These are phyloP conservation scores for Carex pumila DNA, from an alignment of 176 grass and related monocot genomes.

Conservation along the genomic window DNA sequence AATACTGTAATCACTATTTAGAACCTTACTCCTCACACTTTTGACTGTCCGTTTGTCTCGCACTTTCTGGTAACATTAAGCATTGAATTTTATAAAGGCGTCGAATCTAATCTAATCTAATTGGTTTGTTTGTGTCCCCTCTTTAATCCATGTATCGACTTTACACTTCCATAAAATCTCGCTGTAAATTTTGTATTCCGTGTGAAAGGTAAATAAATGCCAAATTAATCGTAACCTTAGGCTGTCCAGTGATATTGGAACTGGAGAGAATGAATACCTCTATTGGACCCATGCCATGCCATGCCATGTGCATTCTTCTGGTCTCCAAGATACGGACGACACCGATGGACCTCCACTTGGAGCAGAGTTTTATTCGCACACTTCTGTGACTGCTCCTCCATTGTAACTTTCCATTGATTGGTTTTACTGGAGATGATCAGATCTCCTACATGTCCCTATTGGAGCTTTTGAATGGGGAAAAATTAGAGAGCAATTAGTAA, in stretches of 20 bases:
- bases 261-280: background rate
- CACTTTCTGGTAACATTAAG: background rate
- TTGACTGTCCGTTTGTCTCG: background rate
- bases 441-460: background rate
- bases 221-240: background rate
- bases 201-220: too few relatives aligned
- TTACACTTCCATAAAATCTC: background rate
- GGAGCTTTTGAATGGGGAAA: too few relatives aligned
- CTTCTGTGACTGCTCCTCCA: too few relatives aligned
- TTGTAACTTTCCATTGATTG: background rate
- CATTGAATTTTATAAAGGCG: background rate
- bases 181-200: too few relatives aligned
- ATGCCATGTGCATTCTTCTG: conserved; percentile 15
- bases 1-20: too few relatives aligned
- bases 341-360: background rate
- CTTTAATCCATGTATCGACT: background rate
- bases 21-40: too few relatives aligned
- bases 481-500: background rate
- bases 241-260: background rate
- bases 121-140: background rate
- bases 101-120: background rate
- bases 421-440: background rate
- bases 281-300: background rate
- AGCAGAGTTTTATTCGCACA: background rate
- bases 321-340: conserved; percentile 8